Base-by-base conservation (phyloP, 1,284 basidiomycete species). In the Cutaneotrichosporon cavernicola region DNA sequence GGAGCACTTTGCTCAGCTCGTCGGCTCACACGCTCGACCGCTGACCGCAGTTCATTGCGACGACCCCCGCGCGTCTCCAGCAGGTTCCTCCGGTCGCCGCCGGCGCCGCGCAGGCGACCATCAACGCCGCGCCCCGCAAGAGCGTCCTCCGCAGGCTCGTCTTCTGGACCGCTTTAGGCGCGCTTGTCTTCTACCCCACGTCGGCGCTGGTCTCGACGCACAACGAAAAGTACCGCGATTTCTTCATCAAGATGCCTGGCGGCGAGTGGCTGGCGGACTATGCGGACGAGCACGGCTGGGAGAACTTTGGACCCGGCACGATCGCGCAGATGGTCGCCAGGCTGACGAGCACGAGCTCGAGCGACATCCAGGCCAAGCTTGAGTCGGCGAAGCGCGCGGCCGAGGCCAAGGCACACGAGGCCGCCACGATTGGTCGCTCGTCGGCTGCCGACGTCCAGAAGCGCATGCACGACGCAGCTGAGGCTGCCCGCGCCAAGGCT, bases 241-340 rank as follows among this genome's bases (percentile, higher is more conserved):
- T 85, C 70, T 85, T 85, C 73, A 74, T 80, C 63, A 79, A 78
- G 63, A 77, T 86, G 50, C 85, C 84, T 4, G 78, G 81, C 31
- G 94, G 89, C 51, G 86, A 90, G 70, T 75, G 84, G 26, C 84
- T 96, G 75, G 84, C 95, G 46, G 88, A 93, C 66, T 90, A 87
- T 74, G 89, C 89, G 8, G 91, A 95, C 76, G 84, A 87, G 53
- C 83, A 88, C 71, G 84, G 87, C 30, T 91, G 90, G 89, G 89
- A 92, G 70, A 68, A 70, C 16, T 70, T 80, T 61, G 80, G 76
- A 16, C 59, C 69, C 26, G 86, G 84, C 4, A 80, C 90, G 56
- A 87, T 89, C 26, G 73, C 86, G 26, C 80, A 85, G 67, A 85
- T 88, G 66, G 84, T 87, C 21, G 72, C 88, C 5, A 65, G 63